These are phyloP conservation scores for Puya raimondii DNA, from an alignment of 176 grass and related monocot species.

Conservation along the genomic window DNA sequence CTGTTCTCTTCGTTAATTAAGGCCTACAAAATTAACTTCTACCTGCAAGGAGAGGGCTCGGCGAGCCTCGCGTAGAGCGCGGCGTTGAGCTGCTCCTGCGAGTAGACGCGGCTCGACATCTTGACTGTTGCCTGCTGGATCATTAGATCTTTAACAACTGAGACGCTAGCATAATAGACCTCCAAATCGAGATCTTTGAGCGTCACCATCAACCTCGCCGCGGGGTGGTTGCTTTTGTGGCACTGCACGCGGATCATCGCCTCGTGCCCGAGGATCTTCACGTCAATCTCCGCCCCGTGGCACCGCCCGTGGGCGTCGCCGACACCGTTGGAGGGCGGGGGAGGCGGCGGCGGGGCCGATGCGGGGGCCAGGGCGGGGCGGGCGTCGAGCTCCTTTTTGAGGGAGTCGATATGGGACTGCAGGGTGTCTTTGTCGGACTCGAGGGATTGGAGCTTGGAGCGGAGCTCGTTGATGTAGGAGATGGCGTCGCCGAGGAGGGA, in stretches of 20 bases:
- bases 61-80: constrained; percentile 56
- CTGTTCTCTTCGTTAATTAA: no score
- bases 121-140: constrained; percentile 86
- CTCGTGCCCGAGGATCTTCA: constrained; percentile 60
- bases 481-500: constrained; percentile 92
- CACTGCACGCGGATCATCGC: constrained; percentile 91
- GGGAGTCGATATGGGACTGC: constrained; percentile 47
- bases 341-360: background rate
- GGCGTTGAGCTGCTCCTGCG: constrained; percentile 61
- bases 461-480: constrained; percentile 90
- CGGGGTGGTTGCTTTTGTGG: constrained; percentile 78
- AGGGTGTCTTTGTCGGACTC: constrained; percentile 65
- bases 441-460: constrained; percentile 40
- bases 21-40: background rate
- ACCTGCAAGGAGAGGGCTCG: constrained; percentile 13
- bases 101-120: constrained; percentile 60
- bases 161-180: constrained; percentile 81
- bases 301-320: constrained; percentile 24
- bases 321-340: constrained; percentile 7
- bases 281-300: constrained; percentile 76
- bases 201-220: constrained; percentile 57
- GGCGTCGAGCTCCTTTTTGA: constrained; percentile 64
- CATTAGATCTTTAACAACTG: constrained; percentile 82
- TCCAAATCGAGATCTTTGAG: constrained; percentile 75
- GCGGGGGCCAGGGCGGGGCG: constrained; percentile 11